These are phyloP conservation scores for Globisporangium parvum DNA, from an alignment of 352 stramenopile genomes.

Conservation along the genomic window DNA sequence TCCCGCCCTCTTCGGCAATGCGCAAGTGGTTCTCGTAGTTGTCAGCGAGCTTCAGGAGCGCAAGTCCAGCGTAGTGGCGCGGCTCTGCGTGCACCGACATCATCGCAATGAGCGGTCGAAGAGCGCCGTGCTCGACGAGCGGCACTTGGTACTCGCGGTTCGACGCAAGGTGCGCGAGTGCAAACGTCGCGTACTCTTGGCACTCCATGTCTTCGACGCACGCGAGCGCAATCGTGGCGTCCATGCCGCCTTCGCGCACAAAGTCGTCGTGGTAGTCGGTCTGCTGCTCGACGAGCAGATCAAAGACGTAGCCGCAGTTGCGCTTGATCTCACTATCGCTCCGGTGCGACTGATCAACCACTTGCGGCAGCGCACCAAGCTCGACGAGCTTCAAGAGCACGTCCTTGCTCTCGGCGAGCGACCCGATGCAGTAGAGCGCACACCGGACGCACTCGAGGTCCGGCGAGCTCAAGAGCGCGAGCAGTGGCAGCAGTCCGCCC, in stretches of 20 bases:
- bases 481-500: conserved; percentile 82
- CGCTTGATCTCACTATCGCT: conserved; percentile 91
- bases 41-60: conserved; percentile 96
- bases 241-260: conserved; percentile 77
- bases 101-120: conserved; percentile 94
- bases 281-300: conserved; percentile 84
- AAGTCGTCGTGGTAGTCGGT: conserved; percentile 92
- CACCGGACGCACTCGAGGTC: conserved; percentile 89
- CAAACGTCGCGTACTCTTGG: conserved; percentile 95
- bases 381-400: conserved; percentile 90
- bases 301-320: conserved; percentile 92
- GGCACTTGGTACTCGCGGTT: conserved; percentile 93
- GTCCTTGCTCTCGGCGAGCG: conserved; percentile 89
- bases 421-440: conserved; percentile 91
- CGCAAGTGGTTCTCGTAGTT: conserved; percentile 97
- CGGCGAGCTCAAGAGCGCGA: conserved; percentile 79
- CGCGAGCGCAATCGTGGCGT: conserved; percentile 87
- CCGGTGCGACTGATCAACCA: conserved; percentile 73
- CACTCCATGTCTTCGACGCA: conserved; percentile 94
- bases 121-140: conserved; percentile 87
- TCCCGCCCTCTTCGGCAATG: conserved; percentile 94
- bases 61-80: conserved; percentile 93
- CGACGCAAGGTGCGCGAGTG: conserved; percentile 91
- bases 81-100: conserved; percentile 92
- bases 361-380: conserved; percentile 72